Base-by-base conservation (phyloP, 371 early-diverging fungal species). In the Circinella umbellata region DNA sequence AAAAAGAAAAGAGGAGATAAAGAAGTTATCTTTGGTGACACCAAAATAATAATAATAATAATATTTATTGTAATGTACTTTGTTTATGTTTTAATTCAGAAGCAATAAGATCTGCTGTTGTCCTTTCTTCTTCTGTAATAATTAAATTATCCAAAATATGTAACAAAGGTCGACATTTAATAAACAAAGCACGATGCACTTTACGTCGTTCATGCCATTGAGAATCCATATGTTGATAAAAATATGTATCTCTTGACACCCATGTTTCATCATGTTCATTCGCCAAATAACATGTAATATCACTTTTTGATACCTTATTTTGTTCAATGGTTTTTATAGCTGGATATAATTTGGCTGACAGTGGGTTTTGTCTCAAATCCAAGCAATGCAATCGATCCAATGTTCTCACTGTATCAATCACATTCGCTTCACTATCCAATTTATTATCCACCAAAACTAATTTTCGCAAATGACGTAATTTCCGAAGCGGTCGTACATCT, bases 371-470 rank as follows among this genome's bases (percentile, higher is more conserved):
- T 84, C 87, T 68, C 42, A 88, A 64, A 70, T 88, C 88, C 36
- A 88, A 72, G 49, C 76, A 75, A 17, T 74, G 73, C 39, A 88
- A 66, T 34, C 75, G 79, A 7, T 71, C 74, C 68, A 88, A 63
- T 9, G 77, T 63, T 38, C 78, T 78, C 35, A 86, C 69, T 0
- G 81, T 73, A 7, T 73, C 67, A 34, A 80, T 64, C 6, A 78
- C 74, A 46, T 81, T 76, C 18, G 68, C 67, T 14, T 84, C 64
- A 49, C 79, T 79, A 34, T 80, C 72, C n/a, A 88, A 60, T 42
- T 76, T 78, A 46, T 88, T 88, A 20, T 83, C 85, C 7, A 88
- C 76, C 75, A 87, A 73, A 3, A 87, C 77, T 59, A 88, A 66
- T 20, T 80, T 78, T 42, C 75, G 75, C 10, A 88, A 64, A 15